Evolutionary conservation across 202 grass and related monocot species (phyloP), one percentile per base, ranked within the genome.

Genomic region (Thinopyrum obtusiflorum): DNA sequence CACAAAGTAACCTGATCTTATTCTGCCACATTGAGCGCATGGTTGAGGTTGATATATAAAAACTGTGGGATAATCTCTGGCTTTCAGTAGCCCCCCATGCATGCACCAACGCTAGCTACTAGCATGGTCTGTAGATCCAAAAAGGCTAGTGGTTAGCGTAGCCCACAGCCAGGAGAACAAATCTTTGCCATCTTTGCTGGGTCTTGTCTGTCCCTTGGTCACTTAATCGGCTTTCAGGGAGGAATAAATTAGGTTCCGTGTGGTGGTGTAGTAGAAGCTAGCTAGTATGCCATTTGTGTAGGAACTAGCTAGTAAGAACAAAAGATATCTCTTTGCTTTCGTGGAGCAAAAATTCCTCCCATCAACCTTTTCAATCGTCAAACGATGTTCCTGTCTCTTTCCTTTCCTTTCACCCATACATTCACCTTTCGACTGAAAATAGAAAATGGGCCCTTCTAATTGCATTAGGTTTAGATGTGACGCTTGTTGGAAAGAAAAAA

Each of bases 381-480:
- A 84, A 85, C 28, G 31, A 81, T 73, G 68, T 82, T 42, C 35
- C 42, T 4, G 49, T 87, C 77, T 68, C 57, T 87, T 89, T 89
- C 49, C 49, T 53, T 59, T 18, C 81, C 9, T 57, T 24, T n/a
- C 70, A 47, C 76, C 20, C 61, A 27, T 68, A 12, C 57, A 46
- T 74, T 47, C 61, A 61, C 65, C 60, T 84, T 46, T 68, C 53
- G 33, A 71, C 15, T 36, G 49, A 5, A 25, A 62, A 78, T 68
- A 68, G 73, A 32, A 84, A 77, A 87, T 23, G 57, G 14, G 28
- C 86, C 78, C 55, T 82, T 85, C 51, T 39, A 46, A 72, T 61
- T 85, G 77, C 59, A 86, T 85, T 83, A 88, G 78, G 89, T 82
- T 73, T 64, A 49, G 78, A 88, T 79, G 82, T 85, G 89, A 82